Evolutionary conservation across 2,329 filamentous ascomycete species (phyloP).

Genomic region (Pseudogymnoascus pannorum): DNA sequence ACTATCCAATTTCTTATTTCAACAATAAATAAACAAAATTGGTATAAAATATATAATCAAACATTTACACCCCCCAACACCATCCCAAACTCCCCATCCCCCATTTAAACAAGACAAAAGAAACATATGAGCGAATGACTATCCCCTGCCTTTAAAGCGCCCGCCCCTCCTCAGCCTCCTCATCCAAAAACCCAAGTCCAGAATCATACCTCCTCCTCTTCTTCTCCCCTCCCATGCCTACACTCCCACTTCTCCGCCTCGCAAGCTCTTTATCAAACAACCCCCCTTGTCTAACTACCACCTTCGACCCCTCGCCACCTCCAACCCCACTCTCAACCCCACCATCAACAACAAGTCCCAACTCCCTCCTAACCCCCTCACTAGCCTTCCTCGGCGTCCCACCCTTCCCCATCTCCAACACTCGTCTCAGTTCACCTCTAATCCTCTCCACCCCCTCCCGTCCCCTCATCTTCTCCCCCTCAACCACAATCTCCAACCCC

Average conservation of each 20-base stretch:
- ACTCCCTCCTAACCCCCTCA: neutral
- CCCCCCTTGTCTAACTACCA: conserved; percentile 17
- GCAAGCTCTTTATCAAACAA: conserved; percentile 18
- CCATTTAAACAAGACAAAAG: neutral
- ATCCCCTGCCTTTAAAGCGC: neutral
- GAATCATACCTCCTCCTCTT: conserved; percentile 47
- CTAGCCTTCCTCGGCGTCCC: neutral
- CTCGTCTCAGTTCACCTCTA: conserved; percentile 44
- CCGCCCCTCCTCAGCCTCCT: conserved; percentile 36
- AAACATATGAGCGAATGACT: neutral
- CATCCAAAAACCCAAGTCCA: conserved; percentile 47
- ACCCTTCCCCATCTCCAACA: conserved; percentile 40
- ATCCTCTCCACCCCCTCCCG: conserved; percentile 41
- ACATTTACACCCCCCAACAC: neutral
- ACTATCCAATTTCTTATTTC: too few relatives aligned
- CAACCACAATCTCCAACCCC: conserved; percentile 37
- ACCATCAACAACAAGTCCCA: neutral
- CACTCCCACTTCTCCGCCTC: neutral
- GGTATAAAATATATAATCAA: neutral
- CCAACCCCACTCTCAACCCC: neutral
- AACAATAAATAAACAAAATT: too few relatives aligned
- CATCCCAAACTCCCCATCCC: neutral
- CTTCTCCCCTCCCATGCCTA: conserved; percentile 18
- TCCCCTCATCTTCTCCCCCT: conserved; percentile 41
- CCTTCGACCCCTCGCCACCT: neutral